Percentiles rank a stretch among this genome's conserved stretches.
Conservation (phyloP, 345 rosid genomes). For the Hypericum androsaemum region DNA sequence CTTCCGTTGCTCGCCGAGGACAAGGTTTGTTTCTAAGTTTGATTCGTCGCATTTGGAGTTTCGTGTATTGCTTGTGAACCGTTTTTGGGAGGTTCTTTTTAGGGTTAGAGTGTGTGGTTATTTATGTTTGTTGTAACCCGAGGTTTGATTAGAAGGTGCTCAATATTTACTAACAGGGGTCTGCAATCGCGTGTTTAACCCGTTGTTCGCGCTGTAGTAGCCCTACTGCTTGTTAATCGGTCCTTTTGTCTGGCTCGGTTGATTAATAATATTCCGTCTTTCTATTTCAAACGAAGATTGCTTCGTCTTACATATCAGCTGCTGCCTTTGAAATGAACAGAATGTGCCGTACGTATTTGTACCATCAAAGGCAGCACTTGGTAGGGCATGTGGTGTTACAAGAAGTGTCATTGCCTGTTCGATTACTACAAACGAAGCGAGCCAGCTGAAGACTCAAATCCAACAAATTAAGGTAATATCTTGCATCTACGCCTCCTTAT, state of each 20-base stretch:
- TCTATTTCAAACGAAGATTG: no score
- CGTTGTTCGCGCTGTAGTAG: no score
- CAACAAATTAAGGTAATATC: conserved; percentile 68
- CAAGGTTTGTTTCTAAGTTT: conserved; percentile 31
- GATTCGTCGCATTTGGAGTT: background rate
- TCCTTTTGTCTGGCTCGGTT: no score
- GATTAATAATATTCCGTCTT: no score
- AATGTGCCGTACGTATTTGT: conserved; percentile 98
- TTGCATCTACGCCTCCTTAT: background rate
- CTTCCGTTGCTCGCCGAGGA: conserved; percentile 70
- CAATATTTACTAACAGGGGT: no score
- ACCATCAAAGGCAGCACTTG: conserved; percentile 95
- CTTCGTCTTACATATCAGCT: no score
- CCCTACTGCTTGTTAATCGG: no score
- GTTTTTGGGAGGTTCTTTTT: background rate
- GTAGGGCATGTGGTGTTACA: conserved; percentile 95
- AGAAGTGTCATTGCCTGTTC: conserved; percentile 92
- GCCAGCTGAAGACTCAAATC: conserved; percentile 81
- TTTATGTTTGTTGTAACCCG: no score
- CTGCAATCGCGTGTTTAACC: no score
- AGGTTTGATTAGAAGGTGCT: no score
- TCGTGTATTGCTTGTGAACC: background rate
- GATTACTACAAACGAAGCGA: conserved; percentile 70
- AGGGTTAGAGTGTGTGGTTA: no score
- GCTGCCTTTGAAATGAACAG: conserved; percentile 18